Conservation (phyloP, 306 rosid species). For the Sicyos edulis region DNA sequence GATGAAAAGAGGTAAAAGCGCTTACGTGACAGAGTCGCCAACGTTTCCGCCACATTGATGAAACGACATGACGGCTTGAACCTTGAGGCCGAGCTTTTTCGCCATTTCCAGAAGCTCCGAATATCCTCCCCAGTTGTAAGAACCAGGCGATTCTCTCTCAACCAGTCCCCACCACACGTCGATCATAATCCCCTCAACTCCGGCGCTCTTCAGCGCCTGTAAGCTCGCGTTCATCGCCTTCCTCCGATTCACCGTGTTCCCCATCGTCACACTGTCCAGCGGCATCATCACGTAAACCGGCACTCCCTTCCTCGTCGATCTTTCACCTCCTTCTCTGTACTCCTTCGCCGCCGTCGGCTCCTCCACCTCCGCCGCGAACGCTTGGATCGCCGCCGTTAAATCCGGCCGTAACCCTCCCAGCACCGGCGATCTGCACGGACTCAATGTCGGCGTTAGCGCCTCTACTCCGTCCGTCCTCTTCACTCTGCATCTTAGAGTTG, state of each 20-base stretch:
- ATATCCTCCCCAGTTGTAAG: slow-evolving; percentile 89
- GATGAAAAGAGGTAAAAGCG: slow-evolving; percentile 12
- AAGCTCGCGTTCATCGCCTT: slow-evolving; percentile 86
- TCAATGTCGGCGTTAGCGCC: slow-evolving; percentile 14
- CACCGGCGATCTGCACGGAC: slow-evolving; percentile 25
- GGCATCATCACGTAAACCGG: slow-evolving; percentile 99
- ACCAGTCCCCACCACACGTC: slow-evolving; percentile 99
- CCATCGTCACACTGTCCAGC: slow-evolving; percentile 75
- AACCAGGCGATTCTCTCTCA: slow-evolving; percentile 63
- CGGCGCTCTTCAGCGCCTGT: slow-evolving; percentile 84
- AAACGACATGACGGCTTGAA: slow-evolving; percentile 95
- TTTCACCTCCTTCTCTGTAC: slow-evolving; percentile 22
- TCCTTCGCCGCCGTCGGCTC: slow-evolving; percentile 25
- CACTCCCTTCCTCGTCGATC: slow-evolving; percentile 40
- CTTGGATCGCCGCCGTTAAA: slow-evolving; percentile 60
- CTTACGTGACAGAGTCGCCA: slow-evolving; percentile 87
- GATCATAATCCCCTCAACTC: slow-evolving; percentile 91
- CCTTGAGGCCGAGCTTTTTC: slow-evolving; percentile 77
- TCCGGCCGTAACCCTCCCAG: slow-evolving; percentile 37
- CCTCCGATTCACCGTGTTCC: slow-evolving; percentile 61
- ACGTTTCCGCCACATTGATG: slow-evolving; percentile 99
- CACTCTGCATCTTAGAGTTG: slow-evolving; percentile 7
- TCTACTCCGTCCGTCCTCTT: slow-evolving; percentile 12
- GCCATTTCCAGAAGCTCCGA: slow-evolving; percentile 81
- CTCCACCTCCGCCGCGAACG: slow-evolving; percentile 44